Evolutionary conservation across 2,329 filamentous ascomycete species (phyloP), one percentile per base, ranked within the genome.

Genomic region (Trichoderma sp.): DNA sequence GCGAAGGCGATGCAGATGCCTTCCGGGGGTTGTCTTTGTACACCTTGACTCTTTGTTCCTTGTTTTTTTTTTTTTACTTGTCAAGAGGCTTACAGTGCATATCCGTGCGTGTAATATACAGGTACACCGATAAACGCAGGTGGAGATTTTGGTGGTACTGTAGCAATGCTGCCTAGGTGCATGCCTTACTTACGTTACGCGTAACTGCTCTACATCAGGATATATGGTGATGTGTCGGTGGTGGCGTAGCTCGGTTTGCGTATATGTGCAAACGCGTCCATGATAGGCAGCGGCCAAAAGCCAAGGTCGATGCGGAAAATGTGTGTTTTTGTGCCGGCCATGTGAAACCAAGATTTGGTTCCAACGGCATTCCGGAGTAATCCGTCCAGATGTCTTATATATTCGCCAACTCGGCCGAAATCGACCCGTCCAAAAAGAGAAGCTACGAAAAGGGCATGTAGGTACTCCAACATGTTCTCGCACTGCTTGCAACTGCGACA

Each of bases 1-100:
- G 56, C n/a, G 56, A 58, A n/a, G 31, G 56, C 56, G 56, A 58
- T n/a, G 53, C 53, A 29, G 53, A 29, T 56, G 53, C 53, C 53
- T 56, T 43, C 16, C 40, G 19, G 40, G 40, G 40, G 1, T 43
- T 19, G 53, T 56, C 16, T 16, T 55, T 55, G 21, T 55, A 47
- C n/a, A 8, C 47, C 47, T 49, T 49, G 47, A 14, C 47, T 16
- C 47, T 49, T 43, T 43, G 40, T 43, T 43, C 40, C 40, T 43
- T 43, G 40, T 16, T 40, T 40, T 40, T 43, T n/a, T 5, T 40
- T 49, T 47, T 24, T 5, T 49, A 4, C 19, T n/a, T 19, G 16
- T 43, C 11, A 43, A 43, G 16, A 43, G 16, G 16, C 40, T 43
- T 43, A 43, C 40, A n/a, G 40, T 43, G 16, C 40, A 43, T 43